Conservation (phyloP, 208 protist species). For the Leishmania tarentolae region DNA sequence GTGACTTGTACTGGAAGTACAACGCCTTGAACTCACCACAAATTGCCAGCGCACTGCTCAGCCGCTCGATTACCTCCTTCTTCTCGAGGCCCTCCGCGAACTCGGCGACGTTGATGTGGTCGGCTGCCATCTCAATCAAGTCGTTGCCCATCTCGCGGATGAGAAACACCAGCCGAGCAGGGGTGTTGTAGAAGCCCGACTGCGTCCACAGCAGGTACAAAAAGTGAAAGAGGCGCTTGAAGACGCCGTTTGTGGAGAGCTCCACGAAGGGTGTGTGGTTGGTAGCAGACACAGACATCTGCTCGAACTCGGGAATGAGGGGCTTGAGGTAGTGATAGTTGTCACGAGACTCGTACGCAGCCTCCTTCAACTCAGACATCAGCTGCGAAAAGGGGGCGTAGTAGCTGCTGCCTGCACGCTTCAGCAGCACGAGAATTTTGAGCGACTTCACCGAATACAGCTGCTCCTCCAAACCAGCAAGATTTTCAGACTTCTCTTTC, state of each 20-base stretch:
- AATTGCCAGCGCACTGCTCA: slow-evolving; percentile 84
- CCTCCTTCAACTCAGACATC: slow-evolving; percentile 88
- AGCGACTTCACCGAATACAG: slow-evolving; percentile 91
- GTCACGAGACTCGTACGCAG: slow-evolving; percentile 84
- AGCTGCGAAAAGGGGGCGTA: slow-evolving; percentile 88
- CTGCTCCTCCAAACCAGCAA: slow-evolving; percentile 93
- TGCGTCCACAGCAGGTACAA: slow-evolving; percentile 95
- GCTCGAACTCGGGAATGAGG: slow-evolving; percentile 82
- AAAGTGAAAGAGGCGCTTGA: slow-evolving; percentile 93
- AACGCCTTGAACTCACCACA: slow-evolving; percentile 93
- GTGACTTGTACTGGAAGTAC: slow-evolving; percentile 95
- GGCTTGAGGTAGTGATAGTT: slow-evolving; percentile 94
- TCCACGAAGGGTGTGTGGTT: slow-evolving; percentile 78
- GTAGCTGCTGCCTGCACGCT: slow-evolving; percentile 91
- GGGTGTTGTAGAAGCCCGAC: slow-evolving; percentile 94
- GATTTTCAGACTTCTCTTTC: slow-evolving; percentile 93
- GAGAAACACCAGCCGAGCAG: slow-evolving; percentile 91
- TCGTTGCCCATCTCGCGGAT: slow-evolving; percentile 96
- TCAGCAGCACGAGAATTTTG: slow-evolving; percentile 93
- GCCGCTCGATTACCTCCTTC: slow-evolving; percentile 91
- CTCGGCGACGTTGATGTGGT: slow-evolving; percentile 90
- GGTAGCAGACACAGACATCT: slow-evolving; percentile 60
- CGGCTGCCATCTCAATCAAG: slow-evolving; percentile 91
- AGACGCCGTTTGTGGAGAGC: slow-evolving; percentile 75
- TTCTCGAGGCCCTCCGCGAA: slow-evolving; percentile 93